Base-by-base conservation (phyloP, 306 rosid species). In the Amphicarpaea edgeworthii region DNA sequence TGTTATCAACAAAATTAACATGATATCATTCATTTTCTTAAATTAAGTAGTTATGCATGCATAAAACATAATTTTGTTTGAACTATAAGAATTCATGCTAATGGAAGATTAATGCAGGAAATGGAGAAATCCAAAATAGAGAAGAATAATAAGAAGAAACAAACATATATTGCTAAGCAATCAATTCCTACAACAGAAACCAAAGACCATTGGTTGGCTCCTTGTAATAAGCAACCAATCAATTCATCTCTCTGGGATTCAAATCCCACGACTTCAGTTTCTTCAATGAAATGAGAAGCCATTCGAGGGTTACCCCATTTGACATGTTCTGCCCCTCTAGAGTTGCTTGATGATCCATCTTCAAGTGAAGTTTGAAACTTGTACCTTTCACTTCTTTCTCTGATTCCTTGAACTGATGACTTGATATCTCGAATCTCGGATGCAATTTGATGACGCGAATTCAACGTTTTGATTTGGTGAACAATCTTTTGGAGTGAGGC, bases 191-290 rank as follows among this genome's bases (percentile, higher is more conserved):
- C 28, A 1, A 1, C 28, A 24, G 28, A 24, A 24, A 24, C 3
- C 28, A 24, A 24, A 1, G 28, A 24, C 2, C 28, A 24, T 24
- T 24, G 28, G 28, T 24, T 24, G 28, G 28, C 3, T 24, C 28
- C 28, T 24, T 24, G 1, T 24, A 24, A 1, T 24, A 83, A 63
- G 43, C 3, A 24, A 2, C 12, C 17, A 63, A 75, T 34, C 76
- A 83, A 47, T 11, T 46, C 53, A 57, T 79, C 78, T 46, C 76
- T 70, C 16, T 59, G 41, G 2, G 37, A 21, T 55, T 83, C 84
- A 49, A 83, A 79, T 0, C 84, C 87, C 0, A 83, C 81, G 11
- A 83, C 54, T 37, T 79, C 72, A 24, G 40, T 30, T 23, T 79
- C 82, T 32, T 79, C 49, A 0, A 83, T 77, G 64, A 72, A 79